These are phyloP conservation scores for Xerocomellus dryophilus DNA, from an alignment of 768 basidiomycete genomes.

Conservation along the genomic window DNA sequence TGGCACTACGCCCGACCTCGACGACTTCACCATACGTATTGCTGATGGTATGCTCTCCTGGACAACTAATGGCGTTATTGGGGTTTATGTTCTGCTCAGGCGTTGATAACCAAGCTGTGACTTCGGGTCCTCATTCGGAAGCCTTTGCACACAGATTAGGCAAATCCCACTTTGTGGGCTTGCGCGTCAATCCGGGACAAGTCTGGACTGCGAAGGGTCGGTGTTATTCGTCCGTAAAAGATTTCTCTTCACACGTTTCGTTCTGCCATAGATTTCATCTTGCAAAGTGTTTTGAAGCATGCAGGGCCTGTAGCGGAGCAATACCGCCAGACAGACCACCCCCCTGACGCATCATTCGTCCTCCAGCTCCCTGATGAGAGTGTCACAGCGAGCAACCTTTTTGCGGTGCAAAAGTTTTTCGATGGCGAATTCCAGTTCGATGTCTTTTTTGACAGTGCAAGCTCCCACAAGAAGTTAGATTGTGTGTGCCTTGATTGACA, in stretches of 20 bases:
- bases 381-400: constrained; percentile 72
- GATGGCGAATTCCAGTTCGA: constrained; percentile 89
- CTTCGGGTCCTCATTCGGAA: constrained; percentile 52
- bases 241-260: neutral
- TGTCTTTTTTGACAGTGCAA: constrained; percentile 79
- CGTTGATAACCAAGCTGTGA: constrained; percentile 52
- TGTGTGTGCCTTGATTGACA: constrained; percentile 42
- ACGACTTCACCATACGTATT: constrained; percentile 77
- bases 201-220: constrained; percentile 87
- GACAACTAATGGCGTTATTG: neutral
- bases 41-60: constrained; percentile 56
- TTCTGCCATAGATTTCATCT: constrained; percentile 51
- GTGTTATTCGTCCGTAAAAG: neutral
- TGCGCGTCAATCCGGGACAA: constrained; percentile 54
- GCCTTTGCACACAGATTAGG: constrained; percentile 61
- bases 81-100: constrained; percentile 39
- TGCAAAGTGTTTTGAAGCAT: constrained; percentile 55
- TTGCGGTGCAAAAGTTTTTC: constrained; percentile 82
- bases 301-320: constrained; percentile 53
- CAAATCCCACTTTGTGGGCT: constrained; percentile 68
- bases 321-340: constrained; percentile 45
- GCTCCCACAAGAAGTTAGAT: constrained; percentile 58
- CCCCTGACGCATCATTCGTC: constrained; percentile 79
- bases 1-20: constrained; percentile 75
- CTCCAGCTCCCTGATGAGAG: constrained; percentile 76